Conservation (phyloP, 345 rosid genomes). For the Syzygium grande region DNA sequence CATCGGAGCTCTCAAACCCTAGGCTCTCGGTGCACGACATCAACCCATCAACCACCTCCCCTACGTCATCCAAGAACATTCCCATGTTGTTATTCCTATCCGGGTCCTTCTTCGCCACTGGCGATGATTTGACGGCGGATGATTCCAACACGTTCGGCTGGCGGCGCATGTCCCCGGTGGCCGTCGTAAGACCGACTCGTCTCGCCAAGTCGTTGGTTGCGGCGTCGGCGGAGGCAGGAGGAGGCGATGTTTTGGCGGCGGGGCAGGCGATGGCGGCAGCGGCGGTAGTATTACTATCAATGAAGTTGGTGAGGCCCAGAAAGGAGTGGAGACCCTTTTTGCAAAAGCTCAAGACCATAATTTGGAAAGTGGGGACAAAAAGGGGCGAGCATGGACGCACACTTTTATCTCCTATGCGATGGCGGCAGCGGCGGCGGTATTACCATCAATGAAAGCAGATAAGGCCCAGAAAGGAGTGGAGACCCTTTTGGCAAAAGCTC, state of each 20-base stretch:
- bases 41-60: constrained; percentile 34
- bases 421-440: background rate
- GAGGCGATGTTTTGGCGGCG: background rate
- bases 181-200: constrained; percentile 25
- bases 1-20: constrained; percentile 81
- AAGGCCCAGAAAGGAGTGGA: constrained; percentile 32
- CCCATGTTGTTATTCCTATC: constrained; percentile 12
- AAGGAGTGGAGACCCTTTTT: constrained; percentile 43
- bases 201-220: background rate
- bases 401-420: background rate
- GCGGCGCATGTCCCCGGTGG: constrained; percentile 4
- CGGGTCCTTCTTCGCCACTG: constrained; percentile 13
- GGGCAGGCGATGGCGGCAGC: background rate
- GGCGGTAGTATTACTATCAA: background rate
- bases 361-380: background rate
- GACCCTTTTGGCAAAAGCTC: constrained; percentile 44
- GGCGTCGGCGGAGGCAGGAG: background rate
- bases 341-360: constrained; percentile 40
- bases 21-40: constrained; percentile 80
- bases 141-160: constrained; percentile 32
- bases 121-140: background rate
- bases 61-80: constrained; percentile 33
- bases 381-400: background rate
- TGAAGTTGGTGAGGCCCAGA: constrained; percentile 10
- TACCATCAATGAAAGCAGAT: background rate